Evolutionary conservation across 1,284 basidiomycete species (phyloP).

Genomic region (Ceraceosorus bombacis): DNA sequence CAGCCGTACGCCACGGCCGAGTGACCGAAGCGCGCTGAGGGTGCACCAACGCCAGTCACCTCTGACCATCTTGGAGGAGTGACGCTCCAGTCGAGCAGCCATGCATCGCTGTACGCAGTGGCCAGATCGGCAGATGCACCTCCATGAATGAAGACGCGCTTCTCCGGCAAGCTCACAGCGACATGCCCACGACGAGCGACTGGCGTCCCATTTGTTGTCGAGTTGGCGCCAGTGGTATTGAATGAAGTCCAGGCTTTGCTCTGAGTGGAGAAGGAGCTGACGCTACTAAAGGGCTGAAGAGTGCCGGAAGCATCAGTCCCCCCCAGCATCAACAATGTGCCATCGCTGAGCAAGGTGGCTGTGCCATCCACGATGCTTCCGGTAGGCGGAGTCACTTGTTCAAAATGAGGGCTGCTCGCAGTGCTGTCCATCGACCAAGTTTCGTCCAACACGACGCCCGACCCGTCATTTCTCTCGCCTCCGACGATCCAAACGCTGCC

Average conservation of each 20-base stretch:
- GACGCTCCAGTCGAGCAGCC: conserved; percentile 40
- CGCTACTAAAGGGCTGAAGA: conserved; percentile 25
- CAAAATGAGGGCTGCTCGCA: conserved; percentile 15
- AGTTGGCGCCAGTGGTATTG: conserved; percentile 7
- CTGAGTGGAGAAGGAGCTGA: conserved; percentile 23
- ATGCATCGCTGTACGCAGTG: conserved; percentile 34
- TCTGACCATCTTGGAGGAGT: conserved; percentile 31
- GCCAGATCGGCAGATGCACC: conserved; percentile 34
- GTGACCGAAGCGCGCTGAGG: conserved; percentile 33
- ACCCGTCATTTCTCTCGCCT: conserved; percentile 38
- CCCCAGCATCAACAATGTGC: conserved; percentile 32
- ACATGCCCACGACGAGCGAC: conserved; percentile 32
- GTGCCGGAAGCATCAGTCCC: conserved; percentile 23
- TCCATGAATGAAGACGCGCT: conserved; percentile 37
- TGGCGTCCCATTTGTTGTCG: conserved; percentile 14
- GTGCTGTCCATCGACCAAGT: conserved; percentile 19
- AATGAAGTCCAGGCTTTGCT: conserved; percentile 19
- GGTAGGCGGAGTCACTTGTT: conserved; percentile 10
- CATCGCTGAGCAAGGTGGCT: conserved; percentile 35
- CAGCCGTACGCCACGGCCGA: conserved; percentile 37
- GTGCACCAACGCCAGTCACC: conserved; percentile 18
- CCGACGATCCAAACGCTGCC: conserved; percentile 33
- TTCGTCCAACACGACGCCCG: conserved; percentile 22
- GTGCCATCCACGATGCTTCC: conserved; percentile 27
- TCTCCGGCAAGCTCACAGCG: conserved; percentile 34